phyloP scores from a whole-genome alignment of 768 basidiomycete genomes.

The Antrodiella citrinella region DNA sequence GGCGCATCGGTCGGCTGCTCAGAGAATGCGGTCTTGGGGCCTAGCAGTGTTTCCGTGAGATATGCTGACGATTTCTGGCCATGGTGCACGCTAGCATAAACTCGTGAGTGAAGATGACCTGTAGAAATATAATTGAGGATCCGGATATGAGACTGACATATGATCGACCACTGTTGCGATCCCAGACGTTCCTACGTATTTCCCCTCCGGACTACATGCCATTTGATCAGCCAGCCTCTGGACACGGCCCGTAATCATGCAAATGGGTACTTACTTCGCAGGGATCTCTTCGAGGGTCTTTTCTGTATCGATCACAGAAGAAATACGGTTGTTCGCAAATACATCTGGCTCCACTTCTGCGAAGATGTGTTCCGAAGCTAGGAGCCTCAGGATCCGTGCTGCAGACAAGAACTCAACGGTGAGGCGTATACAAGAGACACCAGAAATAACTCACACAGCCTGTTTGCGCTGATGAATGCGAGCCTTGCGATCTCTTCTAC shows the following conservation, averaged over 20 bases:
- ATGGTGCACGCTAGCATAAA: conserved; percentile 19
- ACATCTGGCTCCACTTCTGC: conserved; percentile 23
- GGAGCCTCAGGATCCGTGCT: conserved; percentile 23
- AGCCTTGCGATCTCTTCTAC: conserved; percentile 22
- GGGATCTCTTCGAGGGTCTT: conserved; percentile 10
- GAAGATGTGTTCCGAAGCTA: conserved; percentile 24
- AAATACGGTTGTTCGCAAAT: conserved; percentile 23
- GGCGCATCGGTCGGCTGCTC: conserved; percentile 10
- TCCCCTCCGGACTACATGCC: conserved; percentile 2
- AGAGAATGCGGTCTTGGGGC: conserved; percentile 15
- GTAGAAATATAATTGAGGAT: no score
- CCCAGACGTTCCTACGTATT: conserved; percentile 6
- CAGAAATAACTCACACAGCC: conserved; percentile 18
- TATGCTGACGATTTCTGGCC: conserved; percentile 10
- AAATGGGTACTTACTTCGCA: conserved; percentile 1
- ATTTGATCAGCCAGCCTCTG: not conserved
- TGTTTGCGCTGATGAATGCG: conserved; percentile 15
- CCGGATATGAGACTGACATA: not conserved
- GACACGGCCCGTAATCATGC: not conserved
- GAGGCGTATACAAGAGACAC: not conserved
- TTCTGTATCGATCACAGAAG: conserved; percentile 8
- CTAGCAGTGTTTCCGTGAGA: conserved; percentile 15
- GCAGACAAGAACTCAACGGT: not conserved
- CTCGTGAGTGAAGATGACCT: no score
- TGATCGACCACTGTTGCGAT: conserved; percentile 3